Evolutionary conservation across 805 yeast species (phyloP), one percentile per base, ranked within the genome.

Genomic region (Kodamaea kaohsiungensis): DNA sequence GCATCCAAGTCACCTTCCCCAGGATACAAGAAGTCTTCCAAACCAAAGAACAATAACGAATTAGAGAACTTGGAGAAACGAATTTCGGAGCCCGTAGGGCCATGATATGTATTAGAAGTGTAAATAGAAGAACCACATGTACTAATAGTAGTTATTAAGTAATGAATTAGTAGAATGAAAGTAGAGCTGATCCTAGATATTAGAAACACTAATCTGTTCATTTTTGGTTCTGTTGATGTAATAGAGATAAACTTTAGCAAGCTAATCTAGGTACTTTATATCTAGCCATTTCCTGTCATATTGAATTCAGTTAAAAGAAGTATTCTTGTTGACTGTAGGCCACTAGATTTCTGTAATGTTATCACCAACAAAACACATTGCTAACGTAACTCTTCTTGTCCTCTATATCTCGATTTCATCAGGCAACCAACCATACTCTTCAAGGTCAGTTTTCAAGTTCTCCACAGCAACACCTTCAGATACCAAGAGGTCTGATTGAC

Each of bases 361-460:
- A 35, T n/a, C n/a, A n/a, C n/a, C n/a, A n/a, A n/a, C n/a, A n/a
- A n/a, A n/a, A n/a, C n/a, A n/a, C n/a, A n/a, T n/a, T n/a, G n/a
- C n/a, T n/a, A n/a, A n/a, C n/a, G n/a, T n/a, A n/a, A n/a, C n/a
- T n/a, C n/a, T n/a, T n/a, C n/a, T n/a, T n/a, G n/a, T n/a, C n/a
- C n/a, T n/a, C 27, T 18, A 48, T 27, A 48, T 39, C 5, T 73
- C 72, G 5, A 72, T 64, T 7, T 77, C 81, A 8, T 76, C 76
- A 1, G 91, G 91, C 64, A 86, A 87, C 93, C 95, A 88, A 10
- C 93, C 95, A 61, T 64, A 78, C 12, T 69, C 75, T 1, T 64
- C 60, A 27, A 86, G 57, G 53, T 71, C 77, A 1, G 85, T 78
- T 18, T 67, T 67, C 45, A 68, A 70, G 15, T 61, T 69, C 0